A percentile compares a stretch with the other conserved stretches of the same genome.
Conservation (phyloP, 768 basidiomycete genomes). For the Tephrocybe sp. region DNA sequence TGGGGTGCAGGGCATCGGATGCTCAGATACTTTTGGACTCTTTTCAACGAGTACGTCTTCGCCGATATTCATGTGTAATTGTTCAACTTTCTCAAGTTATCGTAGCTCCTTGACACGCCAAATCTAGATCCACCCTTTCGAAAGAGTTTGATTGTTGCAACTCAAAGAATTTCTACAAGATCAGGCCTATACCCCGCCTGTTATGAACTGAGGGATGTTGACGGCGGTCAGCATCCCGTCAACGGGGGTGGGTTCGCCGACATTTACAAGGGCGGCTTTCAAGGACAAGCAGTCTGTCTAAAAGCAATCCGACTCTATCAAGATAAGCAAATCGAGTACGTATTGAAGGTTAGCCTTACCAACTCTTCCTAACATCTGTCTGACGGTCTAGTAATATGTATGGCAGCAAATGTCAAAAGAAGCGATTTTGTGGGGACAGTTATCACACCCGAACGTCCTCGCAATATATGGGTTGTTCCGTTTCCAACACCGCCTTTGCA, state of each 20-base stretch:
- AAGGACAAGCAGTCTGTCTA: background rate
- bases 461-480: slow-evolving; percentile 14
- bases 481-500: slow-evolving; percentile 6
- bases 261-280: background rate
- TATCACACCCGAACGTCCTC: slow-evolving; percentile 11
- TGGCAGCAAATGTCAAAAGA: background rate
- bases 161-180: background rate
- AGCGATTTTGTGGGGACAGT: slow-evolving; percentile 2
- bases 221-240: background rate
- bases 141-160: background rate
- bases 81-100: background rate
- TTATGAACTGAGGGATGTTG: background rate
- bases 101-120: background rate
- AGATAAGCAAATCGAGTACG: background rate
- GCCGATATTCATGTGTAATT: background rate
- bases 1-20: background rate
- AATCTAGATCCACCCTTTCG: background rate
- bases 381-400: background rate
- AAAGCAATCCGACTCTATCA: background rate
- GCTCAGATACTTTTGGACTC: background rate
- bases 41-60: background rate
- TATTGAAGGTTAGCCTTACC: background rate
- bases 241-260: background rate
- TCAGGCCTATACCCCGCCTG: background rate
- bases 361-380: background rate